Base-by-base conservation (phyloP, 306 rosid genomes). In the Dryas alaskensis region DNA sequence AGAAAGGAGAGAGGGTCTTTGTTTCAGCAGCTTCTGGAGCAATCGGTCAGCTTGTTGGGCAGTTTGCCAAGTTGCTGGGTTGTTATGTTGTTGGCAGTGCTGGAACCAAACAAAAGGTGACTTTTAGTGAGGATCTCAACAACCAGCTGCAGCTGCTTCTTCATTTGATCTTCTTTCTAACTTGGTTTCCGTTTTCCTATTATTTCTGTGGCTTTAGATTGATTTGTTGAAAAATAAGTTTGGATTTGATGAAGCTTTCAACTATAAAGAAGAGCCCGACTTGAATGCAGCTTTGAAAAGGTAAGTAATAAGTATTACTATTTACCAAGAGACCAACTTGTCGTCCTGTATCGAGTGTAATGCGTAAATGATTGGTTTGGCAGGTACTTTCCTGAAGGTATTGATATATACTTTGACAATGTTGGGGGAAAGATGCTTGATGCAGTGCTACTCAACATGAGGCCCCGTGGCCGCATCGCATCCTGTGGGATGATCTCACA, bases 71-170 rank as follows among this genome's bases (percentile, higher is more conserved):
- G 52, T 47, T 77, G 49, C 12, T 64, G 62, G 82, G 85, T 59
- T 81, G 85, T 48, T 63, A 77, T 73, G 82, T 81, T 13, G 85
- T 81, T 78, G 82, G 85, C 16, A 77, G 82, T 77, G 85, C 82
- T 54, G 82, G 85, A 40, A 81, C 70, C 70, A 61, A n/a, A 37
- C 73, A 73, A 44, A 77, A 81, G 82, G 85, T 77, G 39, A 22
- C 22, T 22, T 22, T 22, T 22, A 22, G 22, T 22, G 22, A 22
- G 22, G 22, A 22, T 22, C 22, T 22, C 22, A 22, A 22, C 22
- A 22, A 22, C 22, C 22, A 22, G 22, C 22, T 22, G 22, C 22
- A 22, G 22, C 22, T 22, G 22, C 22, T 22, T 22, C 22, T 22
- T 22, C 22, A 22, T 22, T 22, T 22, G 22, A 22, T 22, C 22